phyloP scores from a whole-genome alignment of 805 yeast genomes.

The Candida pseudoglaebosa region DNA sequence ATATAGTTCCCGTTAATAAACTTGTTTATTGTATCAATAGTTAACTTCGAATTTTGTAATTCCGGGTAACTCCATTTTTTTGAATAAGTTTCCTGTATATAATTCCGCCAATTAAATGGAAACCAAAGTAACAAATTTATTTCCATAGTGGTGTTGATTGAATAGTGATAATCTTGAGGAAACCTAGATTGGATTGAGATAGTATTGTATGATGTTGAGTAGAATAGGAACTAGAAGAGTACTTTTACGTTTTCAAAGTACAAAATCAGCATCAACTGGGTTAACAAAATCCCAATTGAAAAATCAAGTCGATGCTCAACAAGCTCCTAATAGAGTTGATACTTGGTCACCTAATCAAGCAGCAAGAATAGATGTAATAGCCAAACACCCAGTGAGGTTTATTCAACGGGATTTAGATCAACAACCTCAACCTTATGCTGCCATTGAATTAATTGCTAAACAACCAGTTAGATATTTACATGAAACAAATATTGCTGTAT shows the following conservation, averaged over 20 bases:
- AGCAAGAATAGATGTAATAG: conserved; percentile 52
- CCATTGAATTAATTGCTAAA: conserved; percentile 75
- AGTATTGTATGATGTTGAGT: conserved; percentile 8
- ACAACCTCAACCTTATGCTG: conserved; percentile 81
- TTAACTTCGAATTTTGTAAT: no score
- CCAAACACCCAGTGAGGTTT: conserved; percentile 55
- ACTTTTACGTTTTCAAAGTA: conserved; percentile 6
- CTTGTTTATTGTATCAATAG: no score
- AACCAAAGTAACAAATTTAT: neutral
- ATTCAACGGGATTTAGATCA: conserved; percentile 61
- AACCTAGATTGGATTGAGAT: no score
- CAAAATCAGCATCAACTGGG: conserved; percentile 16
- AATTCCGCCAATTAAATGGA: neutral
- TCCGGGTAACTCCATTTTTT: neutral
- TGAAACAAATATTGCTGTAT: conserved; percentile 63
- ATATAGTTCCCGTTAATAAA: no score
- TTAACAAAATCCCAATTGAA: conserved; percentile 22
- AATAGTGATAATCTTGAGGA: neutral
- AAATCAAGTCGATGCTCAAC: conserved; percentile 37
- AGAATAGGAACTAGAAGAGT: conserved; percentile 4
- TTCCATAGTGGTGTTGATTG: neutral
- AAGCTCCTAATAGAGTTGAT: conserved; percentile 71
- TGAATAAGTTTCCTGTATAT: neutral
- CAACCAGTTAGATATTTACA: conserved; percentile 64
- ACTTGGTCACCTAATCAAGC: conserved; percentile 74